Base-by-base conservation (phyloP, 345 rosid genomes). In the Populus euphratica region DNA sequence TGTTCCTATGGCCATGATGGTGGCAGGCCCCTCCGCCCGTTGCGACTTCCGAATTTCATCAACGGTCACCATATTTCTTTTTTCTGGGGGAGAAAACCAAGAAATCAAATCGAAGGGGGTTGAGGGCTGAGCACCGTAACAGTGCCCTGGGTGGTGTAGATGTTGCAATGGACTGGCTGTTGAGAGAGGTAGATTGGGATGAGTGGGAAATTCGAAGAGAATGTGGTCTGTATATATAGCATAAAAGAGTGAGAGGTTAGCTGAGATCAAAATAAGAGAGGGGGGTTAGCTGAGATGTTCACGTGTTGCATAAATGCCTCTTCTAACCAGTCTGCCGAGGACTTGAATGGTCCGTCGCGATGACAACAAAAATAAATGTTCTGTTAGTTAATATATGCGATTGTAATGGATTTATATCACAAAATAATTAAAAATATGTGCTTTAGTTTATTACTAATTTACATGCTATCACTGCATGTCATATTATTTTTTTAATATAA, bases 1-100 rank as follows among this genome's bases (percentile, higher is more conserved):
- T 0, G 89, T 90, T 13, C 91, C 91, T 3, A 90, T 85, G 27
- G 91, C 93, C 72, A 89, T 7, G 71, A 88, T 59, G 0, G 90
- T 75, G 25, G 93, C 93, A 1, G 90, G 88, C 2, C 92, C 92
- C 29, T 83, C 64, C 0, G 92, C 87, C 25, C 87, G 66, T 54
- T 84, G 88, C n/a, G 86, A 78, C 70, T 31, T 80, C 14, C 84
- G 68, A 29, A 89, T 52, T 50, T 87, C 92, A 2, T 87, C 86
- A 0, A 89, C 88, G 17, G 74, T 80, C 82, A 83, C 88, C 92
- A 84, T 87, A 43, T 20, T 73, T 65, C 12, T 2, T 5, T 74
- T 4, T 18, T 0, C 0, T 2, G 21, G 13, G 1, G 20, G 4
- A 4, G 2, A 21, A 68, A 0, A 17, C 23, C 10, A 38, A 4